phyloP scores from a whole-genome alignment of 345 rosid species.

The Dovyalis caffra region DNA sequence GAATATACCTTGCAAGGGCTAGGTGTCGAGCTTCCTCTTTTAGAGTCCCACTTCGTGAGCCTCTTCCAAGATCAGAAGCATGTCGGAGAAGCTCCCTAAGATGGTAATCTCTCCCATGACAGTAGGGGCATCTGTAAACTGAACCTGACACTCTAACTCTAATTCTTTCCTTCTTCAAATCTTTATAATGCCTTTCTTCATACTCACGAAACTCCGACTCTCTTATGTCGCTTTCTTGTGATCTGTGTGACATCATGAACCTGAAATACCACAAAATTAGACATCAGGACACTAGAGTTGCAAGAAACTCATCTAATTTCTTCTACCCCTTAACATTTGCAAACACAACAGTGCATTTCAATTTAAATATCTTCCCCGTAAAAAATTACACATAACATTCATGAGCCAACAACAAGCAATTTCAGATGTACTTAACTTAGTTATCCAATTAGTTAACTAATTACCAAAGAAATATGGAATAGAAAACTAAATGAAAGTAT shows the following conservation, averaged over 20 bases:
- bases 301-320: no score
- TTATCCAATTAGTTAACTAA: no score
- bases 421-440: no score
- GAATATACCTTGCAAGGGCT: slow-evolving; percentile 48
- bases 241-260: slow-evolving; percentile 20
- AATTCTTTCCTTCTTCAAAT: slow-evolving; percentile 35
- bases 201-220: slow-evolving; percentile 39
- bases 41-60: slow-evolving; percentile 22
- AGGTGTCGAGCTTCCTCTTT: slow-evolving; percentile 46
- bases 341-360: no score
- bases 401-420: no score
- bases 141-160: slow-evolving; percentile 27
- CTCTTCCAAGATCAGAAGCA: slow-evolving; percentile 28
- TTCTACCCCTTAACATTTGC: no score
- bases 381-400: no score
- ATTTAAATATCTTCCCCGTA: no score
- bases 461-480: no score
- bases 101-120: slow-evolving; percentile 35
- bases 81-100: slow-evolving; percentile 47
- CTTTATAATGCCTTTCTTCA: slow-evolving; percentile 43
- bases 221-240: slow-evolving; percentile 1
- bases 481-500: no score
- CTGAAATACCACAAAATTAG: slow-evolving; percentile 7
- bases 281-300: no score
- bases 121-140: slow-evolving; percentile 51